A percentile compares a stretch with the other conserved stretches of the same genome.
phyloP scores from a whole-genome alignment of 2,329 filamentous ascomycete species.

The Phyllosticta citrichinensis region DNA sequence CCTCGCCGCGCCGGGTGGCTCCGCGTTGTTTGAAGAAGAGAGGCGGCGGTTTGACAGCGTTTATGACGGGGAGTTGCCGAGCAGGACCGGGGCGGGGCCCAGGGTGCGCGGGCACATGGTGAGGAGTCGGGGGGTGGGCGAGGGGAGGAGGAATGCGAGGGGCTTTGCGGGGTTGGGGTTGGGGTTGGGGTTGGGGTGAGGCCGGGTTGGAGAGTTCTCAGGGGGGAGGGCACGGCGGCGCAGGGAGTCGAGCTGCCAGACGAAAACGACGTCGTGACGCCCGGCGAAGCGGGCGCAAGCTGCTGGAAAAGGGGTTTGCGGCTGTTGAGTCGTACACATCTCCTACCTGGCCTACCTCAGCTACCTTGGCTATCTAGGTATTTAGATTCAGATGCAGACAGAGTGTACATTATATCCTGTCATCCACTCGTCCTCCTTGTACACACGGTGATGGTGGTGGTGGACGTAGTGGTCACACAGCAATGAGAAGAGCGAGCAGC shows the following conservation, averaged over 20 bases:
- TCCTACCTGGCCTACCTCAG: too few relatives aligned
- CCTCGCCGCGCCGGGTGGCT: constrained; percentile 35
- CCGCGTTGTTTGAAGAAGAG: constrained; percentile 46
- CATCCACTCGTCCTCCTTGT: too few relatives aligned
- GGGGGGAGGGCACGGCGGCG: too few relatives aligned
- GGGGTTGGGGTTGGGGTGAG: neutral
- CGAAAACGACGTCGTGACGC: neutral
- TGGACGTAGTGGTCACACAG: too few relatives aligned
- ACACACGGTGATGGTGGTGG: too few relatives aligned
- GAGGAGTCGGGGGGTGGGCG: constrained; percentile 8
- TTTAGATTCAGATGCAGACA: too few relatives aligned
- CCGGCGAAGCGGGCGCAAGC: neutral
- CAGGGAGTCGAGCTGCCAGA: neutral
- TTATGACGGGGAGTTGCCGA: constrained; percentile 65
- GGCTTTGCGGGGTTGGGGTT: constrained; percentile 1
- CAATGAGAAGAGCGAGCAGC: too few relatives aligned
- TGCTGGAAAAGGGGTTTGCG: constrained; percentile 12
- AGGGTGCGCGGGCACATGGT: constrained; percentile 12
- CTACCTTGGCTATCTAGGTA: too few relatives aligned
- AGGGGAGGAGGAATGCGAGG: constrained; percentile 11
- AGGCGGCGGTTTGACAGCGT: constrained; percentile 48
- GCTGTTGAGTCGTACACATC: neutral
- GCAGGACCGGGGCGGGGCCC: constrained; percentile 67
- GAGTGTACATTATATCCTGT: too few relatives aligned
- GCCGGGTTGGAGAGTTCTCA: neutral